Percentiles rank a stretch among this genome's conserved stretches.
phyloP scores from a whole-genome alignment of 2,329 filamentous ascomycete genomes.

The Sclerotiophoma versabilis region DNA sequence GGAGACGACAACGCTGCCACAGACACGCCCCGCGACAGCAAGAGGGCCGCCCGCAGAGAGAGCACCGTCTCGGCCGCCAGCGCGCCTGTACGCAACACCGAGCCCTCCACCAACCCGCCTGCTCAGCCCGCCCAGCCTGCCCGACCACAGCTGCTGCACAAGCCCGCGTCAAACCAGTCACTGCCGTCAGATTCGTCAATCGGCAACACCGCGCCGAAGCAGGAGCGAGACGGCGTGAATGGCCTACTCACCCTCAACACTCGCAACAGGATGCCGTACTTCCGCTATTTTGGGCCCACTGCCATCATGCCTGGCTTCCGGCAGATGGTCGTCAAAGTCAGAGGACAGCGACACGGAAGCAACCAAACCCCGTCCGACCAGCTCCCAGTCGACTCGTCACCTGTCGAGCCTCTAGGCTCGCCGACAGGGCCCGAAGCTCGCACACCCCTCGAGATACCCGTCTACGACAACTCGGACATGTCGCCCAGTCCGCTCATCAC shows the following conservation, averaged over 20 bases:
- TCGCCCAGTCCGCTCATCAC: constrained; percentile 79
- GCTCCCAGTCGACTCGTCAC: constrained; percentile 44
- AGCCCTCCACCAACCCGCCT: constrained; percentile 30
- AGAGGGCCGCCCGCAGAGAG: constrained; percentile 31
- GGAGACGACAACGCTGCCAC: constrained; percentile 43
- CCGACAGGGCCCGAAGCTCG: constrained; percentile 49
- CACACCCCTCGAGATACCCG: constrained; percentile 60
- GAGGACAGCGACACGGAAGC: constrained; percentile 68
- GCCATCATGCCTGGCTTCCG: constrained; percentile 92
- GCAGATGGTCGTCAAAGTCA: constrained; percentile 84
- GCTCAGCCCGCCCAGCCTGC: constrained; percentile 22
- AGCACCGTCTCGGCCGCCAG: constrained; percentile 22
- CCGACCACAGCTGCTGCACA: constrained; percentile 34
- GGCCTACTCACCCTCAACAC: constrained; percentile 53
- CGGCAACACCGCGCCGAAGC: constrained; percentile 25
- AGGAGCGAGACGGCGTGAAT: constrained; percentile 25
- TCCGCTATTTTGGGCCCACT: constrained; percentile 88
- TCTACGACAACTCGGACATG: constrained; percentile 77
- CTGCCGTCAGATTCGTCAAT: constrained; percentile 33
- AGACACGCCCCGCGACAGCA: constrained; percentile 28
- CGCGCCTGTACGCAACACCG: constrained; percentile 20
- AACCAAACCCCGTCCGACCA: constrained; percentile 63
- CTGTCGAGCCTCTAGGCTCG: constrained; percentile 41
- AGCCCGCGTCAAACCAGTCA: constrained; percentile 26
- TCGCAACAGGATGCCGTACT: constrained; percentile 80